Evolutionary conservation across 768 basidiomycete genomes (phyloP), one percentile per base, ranked within the genome.

Genomic region (Lentinula aciculospora): DNA sequence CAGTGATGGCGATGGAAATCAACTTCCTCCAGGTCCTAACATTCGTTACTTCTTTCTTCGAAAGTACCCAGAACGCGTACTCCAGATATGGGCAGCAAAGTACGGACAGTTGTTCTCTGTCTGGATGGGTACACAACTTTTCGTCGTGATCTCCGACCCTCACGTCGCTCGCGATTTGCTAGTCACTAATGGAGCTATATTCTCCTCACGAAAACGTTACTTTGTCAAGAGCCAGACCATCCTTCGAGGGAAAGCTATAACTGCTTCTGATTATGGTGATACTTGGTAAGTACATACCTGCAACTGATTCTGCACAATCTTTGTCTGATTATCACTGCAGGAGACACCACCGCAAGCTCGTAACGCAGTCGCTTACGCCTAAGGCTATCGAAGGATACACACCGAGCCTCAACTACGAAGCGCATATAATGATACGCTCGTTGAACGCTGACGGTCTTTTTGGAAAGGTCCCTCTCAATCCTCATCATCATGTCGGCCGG

Each of bases 41-140:
- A 42, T 3, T 7, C 40, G 40, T 17, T 42, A 42, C 50, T 70
- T 72, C 5, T 76, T 72, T 64, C 67, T 78, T 21, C 72, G 72
- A 4, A 57, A 68, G 13, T 77, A 74, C 37, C 76, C 79, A 3
- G 79, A 80, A 63, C 68, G 74, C 27, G 70, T 69, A 1, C 67
- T 80, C 15, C 70, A 75, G 53, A 57, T 63, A 34, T 80, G 78
- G 78, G 70, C 74, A 1, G 72, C 72, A 56, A 70, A 71, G 55
- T 79, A 70, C 56, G 79, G 79, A 0, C 65, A 75, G 0, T 56
- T 80, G 10, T 79, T 73, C 60, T 79, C 78, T 6, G 58, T 80
- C 53, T 76, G 71, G 71, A 69, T 81, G 21, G 79, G 79, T 17
- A 72, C 76, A 58, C 78, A 78, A 59, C 73, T 78, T 19, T 76